phyloP scores from a whole-genome alignment of 106 monocot genomes.

The Alisma plantagoaquatica region DNA sequence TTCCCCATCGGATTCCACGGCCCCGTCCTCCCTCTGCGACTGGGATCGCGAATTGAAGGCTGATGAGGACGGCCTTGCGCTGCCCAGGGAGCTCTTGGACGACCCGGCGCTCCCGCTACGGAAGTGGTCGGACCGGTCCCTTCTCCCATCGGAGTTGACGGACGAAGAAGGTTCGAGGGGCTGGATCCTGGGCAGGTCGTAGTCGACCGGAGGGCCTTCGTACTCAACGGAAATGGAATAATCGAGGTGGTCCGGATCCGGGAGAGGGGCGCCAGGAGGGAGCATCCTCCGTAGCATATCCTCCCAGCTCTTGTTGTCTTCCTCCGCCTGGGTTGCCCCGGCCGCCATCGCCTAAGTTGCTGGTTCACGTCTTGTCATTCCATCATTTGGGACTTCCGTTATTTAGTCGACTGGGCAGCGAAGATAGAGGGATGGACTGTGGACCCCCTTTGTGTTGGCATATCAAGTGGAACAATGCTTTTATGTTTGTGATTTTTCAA shows the following conservation, averaged over 20 bases:
- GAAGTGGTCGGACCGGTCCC: constrained; percentile 3
- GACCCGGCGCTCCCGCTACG: constrained; percentile 1
- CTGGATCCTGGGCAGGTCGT: constrained; percentile 6
- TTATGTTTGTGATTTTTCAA: too few species aligned
- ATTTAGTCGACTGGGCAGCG: too few species aligned
- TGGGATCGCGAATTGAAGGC: too few species aligned
- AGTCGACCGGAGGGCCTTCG: constrained; percentile 6
- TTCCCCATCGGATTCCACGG: neutral
- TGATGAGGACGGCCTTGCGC: constrained; percentile 8
- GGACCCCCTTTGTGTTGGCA: too few species aligned
- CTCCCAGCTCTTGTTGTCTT: constrained; percentile 6
- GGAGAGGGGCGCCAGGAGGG: constrained; percentile 27
- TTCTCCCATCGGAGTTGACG: neutral
- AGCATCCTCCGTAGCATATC: constrained; percentile 13
- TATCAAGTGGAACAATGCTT: too few species aligned
- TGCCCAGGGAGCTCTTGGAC: constrained; percentile 1
- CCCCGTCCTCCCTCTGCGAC: constrained; percentile 3
- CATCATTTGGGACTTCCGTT: too few species aligned
- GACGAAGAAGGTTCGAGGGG: neutral
- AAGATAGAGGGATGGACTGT: too few species aligned
- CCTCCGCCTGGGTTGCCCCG: neutral
- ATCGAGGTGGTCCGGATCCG: constrained; percentile 31
- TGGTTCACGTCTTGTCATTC: too few species aligned
- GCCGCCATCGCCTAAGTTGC: too few species aligned
- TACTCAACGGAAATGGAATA: constrained; percentile 26